Percentiles rank a stretch among this genome's conserved stretches.
phyloP scores from a whole-genome alignment of 2,329 filamentous ascomycete genomes.

The Stagonosporopsis chrysanthemi region DNA sequence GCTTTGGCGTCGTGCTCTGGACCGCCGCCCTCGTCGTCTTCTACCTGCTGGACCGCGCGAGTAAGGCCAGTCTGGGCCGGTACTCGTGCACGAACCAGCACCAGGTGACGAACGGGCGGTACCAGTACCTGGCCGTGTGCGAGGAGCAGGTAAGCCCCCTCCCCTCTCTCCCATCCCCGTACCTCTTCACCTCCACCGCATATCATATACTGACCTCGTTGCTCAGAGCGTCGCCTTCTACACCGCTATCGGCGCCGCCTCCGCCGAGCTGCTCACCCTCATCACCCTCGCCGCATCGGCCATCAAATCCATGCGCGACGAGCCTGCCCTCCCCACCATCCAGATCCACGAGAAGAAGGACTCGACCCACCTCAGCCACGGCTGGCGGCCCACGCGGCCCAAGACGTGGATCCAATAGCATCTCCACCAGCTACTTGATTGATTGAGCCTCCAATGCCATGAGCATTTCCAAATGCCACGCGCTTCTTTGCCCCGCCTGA shows the following conservation, averaged over 20 bases:
- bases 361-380: slow-evolving; percentile 21
- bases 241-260: slow-evolving; percentile 44
- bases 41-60: slow-evolving; percentile 45
- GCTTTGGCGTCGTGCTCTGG: slow-evolving; percentile 47
- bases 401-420: slow-evolving; percentile 20
- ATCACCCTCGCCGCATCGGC: slow-evolving; percentile 44
- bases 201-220: slow-evolving; percentile 27
- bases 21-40: slow-evolving; percentile 42
- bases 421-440: too few relatives aligned
- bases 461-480: too few relatives aligned
- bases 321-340: slow-evolving; percentile 33
- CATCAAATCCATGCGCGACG: slow-evolving; percentile 35
- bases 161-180: too few relatives aligned
- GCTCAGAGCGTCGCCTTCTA: slow-evolving; percentile 49
- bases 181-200: not conserved
- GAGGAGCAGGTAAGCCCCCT: slow-evolving; percentile 43
- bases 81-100: slow-evolving; percentile 47
- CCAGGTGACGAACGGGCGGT: slow-evolving; percentile 46
- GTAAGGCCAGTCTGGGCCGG: slow-evolving; percentile 47
- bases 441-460: too few relatives aligned
- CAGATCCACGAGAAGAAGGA: slow-evolving; percentile 38
- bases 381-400: slow-evolving; percentile 10
- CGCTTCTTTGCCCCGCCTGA: not conserved
- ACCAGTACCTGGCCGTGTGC: slow-evolving; percentile 49
- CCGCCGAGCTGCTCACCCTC: slow-evolving; percentile 42